phyloP scores from a whole-genome alignment of 2,329 filamentous ascomycete genomes.

The Colletotrichum sp. region DNA sequence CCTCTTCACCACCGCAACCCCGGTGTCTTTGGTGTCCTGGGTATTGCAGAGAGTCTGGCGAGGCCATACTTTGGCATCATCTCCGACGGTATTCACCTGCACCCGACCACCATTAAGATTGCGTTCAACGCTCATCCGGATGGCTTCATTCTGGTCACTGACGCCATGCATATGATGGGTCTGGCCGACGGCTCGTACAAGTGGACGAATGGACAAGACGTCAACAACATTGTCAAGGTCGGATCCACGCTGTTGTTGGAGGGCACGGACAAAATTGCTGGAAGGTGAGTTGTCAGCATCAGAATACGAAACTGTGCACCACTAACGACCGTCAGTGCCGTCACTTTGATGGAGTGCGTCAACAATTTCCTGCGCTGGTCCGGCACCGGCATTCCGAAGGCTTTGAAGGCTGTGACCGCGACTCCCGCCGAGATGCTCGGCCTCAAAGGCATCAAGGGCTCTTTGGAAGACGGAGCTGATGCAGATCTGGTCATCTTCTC shows the following conservation, averaged over 20 bases:
- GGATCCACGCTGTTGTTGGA: constrained; percentile 77
- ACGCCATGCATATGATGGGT: constrained; percentile 88
- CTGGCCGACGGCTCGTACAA: constrained; percentile 83
- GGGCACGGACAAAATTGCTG: constrained; percentile 79
- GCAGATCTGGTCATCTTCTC: constrained; percentile 74
- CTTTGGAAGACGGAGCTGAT: constrained; percentile 65
- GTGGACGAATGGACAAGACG: constrained; percentile 77
- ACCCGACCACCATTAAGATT: constrained; percentile 87
- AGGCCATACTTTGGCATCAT: constrained; percentile 89
- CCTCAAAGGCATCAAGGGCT: constrained; percentile 69
- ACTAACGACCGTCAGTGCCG: constrained; percentile 51
- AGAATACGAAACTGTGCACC: background rate
- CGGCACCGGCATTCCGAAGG: constrained; percentile 69
- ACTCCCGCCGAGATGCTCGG: constrained; percentile 82
- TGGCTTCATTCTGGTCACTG: constrained; percentile 88
- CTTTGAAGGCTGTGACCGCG: constrained; percentile 73
- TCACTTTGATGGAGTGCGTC: constrained; percentile 80
- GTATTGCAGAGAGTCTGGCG: constrained; percentile 61
- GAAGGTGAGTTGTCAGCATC: constrained; percentile 57
- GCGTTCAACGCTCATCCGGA: constrained; percentile 85
- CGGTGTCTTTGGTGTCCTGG: constrained; percentile 85
- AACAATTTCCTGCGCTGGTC: constrained; percentile 83
- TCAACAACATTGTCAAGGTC: constrained; percentile 68
- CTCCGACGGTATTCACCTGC: constrained; percentile 87
- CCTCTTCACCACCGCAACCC: constrained; percentile 91